Base-by-base conservation (phyloP, 140 eudicot species). In the Senecio squalidus region DNA sequence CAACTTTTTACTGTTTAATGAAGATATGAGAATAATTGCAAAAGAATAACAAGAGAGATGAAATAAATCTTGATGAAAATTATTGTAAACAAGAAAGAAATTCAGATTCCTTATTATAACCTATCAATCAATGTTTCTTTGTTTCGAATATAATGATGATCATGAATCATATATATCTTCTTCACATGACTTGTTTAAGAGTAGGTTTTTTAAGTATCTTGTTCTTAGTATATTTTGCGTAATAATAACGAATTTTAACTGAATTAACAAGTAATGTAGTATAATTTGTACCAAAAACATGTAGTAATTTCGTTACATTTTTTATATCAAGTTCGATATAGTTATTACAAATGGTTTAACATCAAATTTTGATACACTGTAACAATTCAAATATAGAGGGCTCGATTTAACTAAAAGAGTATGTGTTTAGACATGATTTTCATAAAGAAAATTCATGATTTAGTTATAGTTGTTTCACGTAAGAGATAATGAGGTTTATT, bases 41-140 rank as follows among this genome's bases (percentile, higher is more conserved):
- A 16, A 60, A 64, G 54, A 55, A 49, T 52, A 68, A 68, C 11
- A 47, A 70, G 74, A 68, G 73, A 73, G 55, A 79, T 54, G 75
- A 68, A 62, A 59, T 55, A 70, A 71, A 80, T 76, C 76, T 59
- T 60, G 54, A 50, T 48, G 38, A 74, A 75, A 78, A 80, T 80
- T 67, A 74, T 76, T 74, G 50, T 60, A 62, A 55, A 59, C 69
- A 56, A 58, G 76, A 66, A 72, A 72, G 78, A 62, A 47, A 66
- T 80, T 23, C 30, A 59, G 78, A 79, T 79, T 74, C 81, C 78
- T 31, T 64, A 70, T 67, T 67, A 74, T 52, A 60, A 34, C 73
- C 68, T 73, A 66, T 73, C 78, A 73, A 66, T 66, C 78, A 66
- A 58, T 65, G 49, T 64, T 66, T 58, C 66, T 58, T 33, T 41